phyloP scores from a whole-genome alignment of 805 yeast species.

The Hanseniaspora lachancei region DNA sequence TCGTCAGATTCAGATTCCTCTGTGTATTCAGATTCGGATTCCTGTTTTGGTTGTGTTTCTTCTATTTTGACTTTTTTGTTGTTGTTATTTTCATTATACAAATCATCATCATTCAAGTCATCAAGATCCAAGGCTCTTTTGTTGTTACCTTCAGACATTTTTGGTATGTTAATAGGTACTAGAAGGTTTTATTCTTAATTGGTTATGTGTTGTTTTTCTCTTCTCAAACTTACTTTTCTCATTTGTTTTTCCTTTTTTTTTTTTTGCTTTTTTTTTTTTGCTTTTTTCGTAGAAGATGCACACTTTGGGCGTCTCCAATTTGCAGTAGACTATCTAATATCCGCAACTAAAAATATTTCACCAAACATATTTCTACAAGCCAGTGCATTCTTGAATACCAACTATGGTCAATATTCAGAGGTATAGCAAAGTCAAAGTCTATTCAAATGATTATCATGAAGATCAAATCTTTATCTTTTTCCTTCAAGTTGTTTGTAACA shows the following conservation, averaged over 20 bases:
- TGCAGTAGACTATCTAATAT: no score
- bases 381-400: no score
- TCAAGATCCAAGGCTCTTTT: background rate
- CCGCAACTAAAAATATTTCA: no score
- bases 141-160: constrained; percentile 1
- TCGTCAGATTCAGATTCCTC: constrained; percentile 10
- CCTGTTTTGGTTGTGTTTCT: background rate
- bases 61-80: constrained; percentile 5
- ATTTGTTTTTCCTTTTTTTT: background rate
- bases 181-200: background rate
- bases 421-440: no score
- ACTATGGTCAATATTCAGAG: no score
- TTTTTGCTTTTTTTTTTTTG: background rate
- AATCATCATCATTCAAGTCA: constrained; percentile 7
- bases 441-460: no score
- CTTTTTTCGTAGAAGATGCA: background rate
- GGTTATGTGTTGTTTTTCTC: background rate
- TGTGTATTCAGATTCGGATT: constrained; percentile 6
- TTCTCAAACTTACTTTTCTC: background rate
- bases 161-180: background rate
- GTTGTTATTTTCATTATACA: background rate
- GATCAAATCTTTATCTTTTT: no score
- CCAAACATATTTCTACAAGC: no score
- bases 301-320: no score
- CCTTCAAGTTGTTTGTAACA: no score